Evolutionary conservation across 768 basidiomycete species (phyloP), one percentile per base, ranked within the genome.

Genomic region (Cubamyces lactineus): DNA sequence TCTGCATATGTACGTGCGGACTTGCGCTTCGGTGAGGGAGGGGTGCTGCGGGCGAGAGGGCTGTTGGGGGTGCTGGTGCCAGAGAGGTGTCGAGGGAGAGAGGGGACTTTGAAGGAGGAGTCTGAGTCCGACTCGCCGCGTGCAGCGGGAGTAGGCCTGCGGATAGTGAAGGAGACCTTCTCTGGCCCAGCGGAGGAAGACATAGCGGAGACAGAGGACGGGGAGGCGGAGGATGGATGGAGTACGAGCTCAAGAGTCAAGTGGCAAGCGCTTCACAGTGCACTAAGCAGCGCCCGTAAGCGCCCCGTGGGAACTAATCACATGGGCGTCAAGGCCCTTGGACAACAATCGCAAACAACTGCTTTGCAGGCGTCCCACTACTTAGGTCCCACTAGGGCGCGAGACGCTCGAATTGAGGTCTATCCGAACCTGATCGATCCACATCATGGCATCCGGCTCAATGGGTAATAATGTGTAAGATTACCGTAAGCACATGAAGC

Each of bases 141-240:
- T 6, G 89, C 88, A 0, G 80, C 71, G 0, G 91, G 88, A 0
- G 86, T 86, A 0, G 94, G 94, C 8, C 92, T 82, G 45, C 92
- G 85, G 59, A 96, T 81, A 1, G 89, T 94, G 75, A 96, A 96
- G 0, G 94, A 95, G 42, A 95, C 82, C 65, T 59, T 85, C 83
- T 21, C 71, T 64, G 17, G 70, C 66, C n/a, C 70, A 9, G 59
- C 60, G 23, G 66, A 55, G 39, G 66, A 63, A 21, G 65, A 64
- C 66, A 64, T 64, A 7, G 45, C 58, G 34, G 9, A 34, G 34
- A 34, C 28, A 19, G 43, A 45, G 63, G 53, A 15, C n/a, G 52
- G 7, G 21, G 45, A 17, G 16, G 26, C 17, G n/a, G 24, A 55
- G 42, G 16, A 26, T 21, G 26, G 49, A 19, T 16, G 28, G 17